Percentiles rank a stretch among this genome's conserved stretches.
These are phyloP conservation scores for Pinus tabuliformis DNA, from an alignment of 75 land plant genomes.

Conservation along the genomic window DNA sequence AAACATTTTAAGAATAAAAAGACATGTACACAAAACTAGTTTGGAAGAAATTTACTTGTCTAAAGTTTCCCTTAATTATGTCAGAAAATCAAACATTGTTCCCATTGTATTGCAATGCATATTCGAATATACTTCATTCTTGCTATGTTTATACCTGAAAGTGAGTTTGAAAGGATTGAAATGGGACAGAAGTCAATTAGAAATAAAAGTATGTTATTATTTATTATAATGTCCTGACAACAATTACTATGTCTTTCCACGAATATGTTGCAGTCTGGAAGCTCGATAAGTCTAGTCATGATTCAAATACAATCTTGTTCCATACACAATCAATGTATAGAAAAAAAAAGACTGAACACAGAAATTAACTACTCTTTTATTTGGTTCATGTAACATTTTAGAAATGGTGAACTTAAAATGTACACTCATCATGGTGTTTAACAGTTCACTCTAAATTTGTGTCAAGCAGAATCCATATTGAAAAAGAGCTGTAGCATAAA, in stretches of 20 bases:
- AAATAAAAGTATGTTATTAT: not conserved
- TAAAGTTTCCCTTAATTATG: not conserved
- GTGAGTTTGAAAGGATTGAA: not conserved
- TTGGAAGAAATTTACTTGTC: not conserved
- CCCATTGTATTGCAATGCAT: too few species aligned
- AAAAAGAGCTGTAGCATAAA: not conserved
- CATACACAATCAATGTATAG: not conserved
- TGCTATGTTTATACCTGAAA: not conserved
- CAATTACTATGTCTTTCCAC: not conserved
- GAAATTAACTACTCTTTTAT: not conserved
- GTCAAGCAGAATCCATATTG: not conserved
- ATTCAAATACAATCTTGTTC: not conserved
- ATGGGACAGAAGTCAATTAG: not conserved
- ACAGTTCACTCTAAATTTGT: not conserved
- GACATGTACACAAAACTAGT: not conserved
- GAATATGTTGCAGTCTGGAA: not conserved
- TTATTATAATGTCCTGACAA: not conserved
- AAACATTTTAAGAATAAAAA: not conserved
- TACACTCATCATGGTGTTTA: not conserved
- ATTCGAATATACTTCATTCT: not conserved
- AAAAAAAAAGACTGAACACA: not conserved
- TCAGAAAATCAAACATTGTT: not conserved
- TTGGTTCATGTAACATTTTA: not conserved
- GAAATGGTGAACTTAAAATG: not conserved
- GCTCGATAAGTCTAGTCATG: not conserved